These are phyloP conservation scores for Sarocladiaceae sp. DNA, from an alignment of 2,329 filamentous ascomycete genomes.

Conservation along the genomic window DNA sequence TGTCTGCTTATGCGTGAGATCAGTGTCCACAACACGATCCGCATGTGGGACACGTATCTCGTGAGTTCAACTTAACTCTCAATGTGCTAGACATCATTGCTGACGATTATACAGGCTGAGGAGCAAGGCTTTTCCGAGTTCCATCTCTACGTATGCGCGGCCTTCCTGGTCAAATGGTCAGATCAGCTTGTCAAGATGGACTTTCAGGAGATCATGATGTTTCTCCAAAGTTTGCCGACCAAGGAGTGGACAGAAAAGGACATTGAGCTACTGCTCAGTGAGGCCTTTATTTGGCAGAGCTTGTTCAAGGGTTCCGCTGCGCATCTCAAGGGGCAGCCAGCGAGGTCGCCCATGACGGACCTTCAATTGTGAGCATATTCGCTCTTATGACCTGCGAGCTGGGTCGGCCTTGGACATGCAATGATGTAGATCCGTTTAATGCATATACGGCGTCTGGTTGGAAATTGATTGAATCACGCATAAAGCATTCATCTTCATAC, in stretches of 20 bases:
- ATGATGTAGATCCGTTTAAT: constrained; percentile 2
- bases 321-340: constrained; percentile 62
- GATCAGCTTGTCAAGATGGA: constrained; percentile 95
- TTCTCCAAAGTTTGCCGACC: constrained; percentile 89
- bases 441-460: constrained; percentile 7
- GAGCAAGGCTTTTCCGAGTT: constrained; percentile 98
- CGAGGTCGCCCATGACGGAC: constrained; percentile 29
- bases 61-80: constrained; percentile 45
- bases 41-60: constrained; percentile 99
- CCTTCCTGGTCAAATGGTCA: constrained; percentile 98
- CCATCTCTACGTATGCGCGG: constrained; percentile 96
- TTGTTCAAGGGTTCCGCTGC: constrained; percentile 92
- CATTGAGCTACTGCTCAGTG: constrained; percentile 89
- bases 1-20: constrained; percentile 97
- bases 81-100: background rate
- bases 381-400: background rate
- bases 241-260: constrained; percentile 96
- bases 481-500: no score
- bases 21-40: constrained; percentile 90
- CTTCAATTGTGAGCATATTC: constrained; percentile 26
- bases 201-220: constrained; percentile 99
- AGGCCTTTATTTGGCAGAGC: constrained; percentile 98
- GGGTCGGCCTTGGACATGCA: background rate
- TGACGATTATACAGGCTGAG: constrained; percentile 63
- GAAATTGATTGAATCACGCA: no score